phyloP scores from a whole-genome alignment of 495 filamentous ascomycete genomes.

The Neurospora discreta region DNA sequence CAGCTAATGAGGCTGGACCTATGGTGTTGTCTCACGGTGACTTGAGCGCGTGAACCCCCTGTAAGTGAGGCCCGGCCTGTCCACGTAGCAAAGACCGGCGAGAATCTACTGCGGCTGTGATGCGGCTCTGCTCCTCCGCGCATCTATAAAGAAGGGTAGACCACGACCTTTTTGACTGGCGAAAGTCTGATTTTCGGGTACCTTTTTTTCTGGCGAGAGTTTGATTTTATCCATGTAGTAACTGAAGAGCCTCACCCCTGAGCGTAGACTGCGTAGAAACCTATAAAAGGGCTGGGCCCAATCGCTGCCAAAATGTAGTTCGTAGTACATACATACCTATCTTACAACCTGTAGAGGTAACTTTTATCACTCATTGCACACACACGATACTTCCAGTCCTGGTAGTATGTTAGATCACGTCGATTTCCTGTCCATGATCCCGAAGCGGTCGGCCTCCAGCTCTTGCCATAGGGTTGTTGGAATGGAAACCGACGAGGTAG shows the following conservation, averaged over 20 bases:
- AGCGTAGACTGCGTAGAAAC: too few relatives aligned
- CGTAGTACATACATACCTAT: not conserved
- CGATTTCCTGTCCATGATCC: not conserved
- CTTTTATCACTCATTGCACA: not conserved
- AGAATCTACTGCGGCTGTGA: too few relatives aligned
- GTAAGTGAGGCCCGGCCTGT: not conserved
- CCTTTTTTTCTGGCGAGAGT: too few relatives aligned
- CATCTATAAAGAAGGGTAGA: too few relatives aligned
- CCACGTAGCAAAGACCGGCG: too few relatives aligned
- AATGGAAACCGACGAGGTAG: not conserved
- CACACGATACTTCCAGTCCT: too few relatives aligned
- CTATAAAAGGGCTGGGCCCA: rapidly evolving
- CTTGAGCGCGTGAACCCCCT: not conserved
- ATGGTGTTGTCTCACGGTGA: not conserved
- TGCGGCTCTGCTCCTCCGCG: too few relatives aligned
- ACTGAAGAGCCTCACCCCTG: too few relatives aligned
- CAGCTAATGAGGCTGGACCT: not conserved
- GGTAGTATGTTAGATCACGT: not conserved
- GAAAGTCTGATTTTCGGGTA: too few relatives aligned
- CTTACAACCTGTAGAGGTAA: too few relatives aligned
- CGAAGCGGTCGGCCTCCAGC: not conserved
- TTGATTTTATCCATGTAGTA: too few relatives aligned
- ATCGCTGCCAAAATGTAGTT: not conserved
- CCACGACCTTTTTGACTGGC: too few relatives aligned
- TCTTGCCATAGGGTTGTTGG: not conserved